phyloP scores from a whole-genome alignment of 1,284 basidiomycete species.

The Heterobasidion annosum region DNA sequence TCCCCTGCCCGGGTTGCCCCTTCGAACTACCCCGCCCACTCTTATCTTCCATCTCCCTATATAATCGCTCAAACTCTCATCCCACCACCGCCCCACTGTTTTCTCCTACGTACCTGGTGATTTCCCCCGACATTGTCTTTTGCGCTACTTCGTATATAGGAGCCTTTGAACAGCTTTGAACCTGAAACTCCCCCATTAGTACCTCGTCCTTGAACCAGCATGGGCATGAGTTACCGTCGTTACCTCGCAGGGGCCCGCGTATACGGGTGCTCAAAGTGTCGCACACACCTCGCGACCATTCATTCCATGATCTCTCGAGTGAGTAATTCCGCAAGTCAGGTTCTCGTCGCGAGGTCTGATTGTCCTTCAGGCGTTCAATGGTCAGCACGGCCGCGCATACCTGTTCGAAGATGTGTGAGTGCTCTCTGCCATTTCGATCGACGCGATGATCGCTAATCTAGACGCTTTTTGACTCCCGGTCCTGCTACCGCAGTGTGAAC shows the following conservation, averaged over 20 bases:
- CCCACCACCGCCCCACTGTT: no score
- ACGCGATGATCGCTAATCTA: no score
- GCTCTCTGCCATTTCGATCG: no score
- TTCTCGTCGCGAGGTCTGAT: background rate
- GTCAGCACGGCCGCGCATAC: slow-evolving; percentile 92
- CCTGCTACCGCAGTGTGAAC: slow-evolving; percentile 63
- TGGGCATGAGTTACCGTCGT: slow-evolving; percentile 86
- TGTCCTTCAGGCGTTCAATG: slow-evolving; percentile 71
- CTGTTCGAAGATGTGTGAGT: slow-evolving; percentile 88
- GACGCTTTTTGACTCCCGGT: background rate
- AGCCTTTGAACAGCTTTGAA: no score
- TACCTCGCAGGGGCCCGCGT: slow-evolving; percentile 86
- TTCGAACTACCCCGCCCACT: no score
- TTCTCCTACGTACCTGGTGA: no score
- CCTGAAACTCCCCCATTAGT: no score
- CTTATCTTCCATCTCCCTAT: no score
- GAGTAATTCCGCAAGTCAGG: slow-evolving; percentile 19
- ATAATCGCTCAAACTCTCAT: no score
- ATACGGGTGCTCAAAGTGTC: slow-evolving; percentile 87
- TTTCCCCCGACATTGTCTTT: no score
- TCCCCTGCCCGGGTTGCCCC: no score
- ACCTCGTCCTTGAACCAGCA: slow-evolving; percentile 20
- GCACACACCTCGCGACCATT: slow-evolving; percentile 88
- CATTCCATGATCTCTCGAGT: slow-evolving; percentile 91
- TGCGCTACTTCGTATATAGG: no score